Evolutionary conservation across 2,329 filamentous ascomycete species (phyloP).

Genomic region (Phyllosticta citribraziliensis): DNA sequence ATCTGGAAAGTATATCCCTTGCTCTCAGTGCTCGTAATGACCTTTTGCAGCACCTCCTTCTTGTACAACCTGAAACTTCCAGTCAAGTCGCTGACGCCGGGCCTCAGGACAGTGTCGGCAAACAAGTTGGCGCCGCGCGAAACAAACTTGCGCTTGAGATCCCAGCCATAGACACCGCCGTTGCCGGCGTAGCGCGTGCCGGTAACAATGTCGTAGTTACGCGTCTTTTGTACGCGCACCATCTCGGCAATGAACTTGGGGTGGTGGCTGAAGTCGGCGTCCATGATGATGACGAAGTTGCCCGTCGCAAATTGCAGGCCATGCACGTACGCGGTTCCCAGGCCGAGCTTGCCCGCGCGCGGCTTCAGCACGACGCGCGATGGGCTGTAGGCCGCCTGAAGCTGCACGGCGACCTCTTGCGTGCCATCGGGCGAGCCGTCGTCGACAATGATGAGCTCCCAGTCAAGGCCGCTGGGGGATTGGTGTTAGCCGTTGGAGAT

Average conservation of each 20-base stretch:
- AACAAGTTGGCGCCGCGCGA: constrained; percentile 87
- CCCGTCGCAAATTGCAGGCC: constrained; percentile 82
- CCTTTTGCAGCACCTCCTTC: constrained; percentile 77
- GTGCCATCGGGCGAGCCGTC: constrained; percentile 96
- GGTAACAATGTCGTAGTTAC: constrained; percentile 90
- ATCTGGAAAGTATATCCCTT: constrained; percentile 99
- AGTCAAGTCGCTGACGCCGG: constrained; percentile 90
- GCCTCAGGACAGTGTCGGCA: constrained; percentile 84
- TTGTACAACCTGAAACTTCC: constrained; percentile 94
- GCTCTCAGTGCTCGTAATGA: constrained; percentile 82
- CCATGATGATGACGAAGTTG: constrained; percentile 99
- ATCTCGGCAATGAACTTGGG: constrained; percentile 97
- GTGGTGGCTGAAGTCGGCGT: constrained; percentile 98
- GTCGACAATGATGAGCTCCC: constrained; percentile 97
- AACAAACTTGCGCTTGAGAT: constrained; percentile 69
- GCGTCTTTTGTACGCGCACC: constrained; percentile 69
- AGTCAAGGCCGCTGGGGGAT: constrained; percentile 70
- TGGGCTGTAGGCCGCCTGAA: constrained; percentile 70
- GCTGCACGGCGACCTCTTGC: constrained; percentile 79
- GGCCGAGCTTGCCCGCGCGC: constrained; percentile 89
- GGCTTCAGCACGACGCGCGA: constrained; percentile 74
- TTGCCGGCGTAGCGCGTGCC: constrained; percentile 87
- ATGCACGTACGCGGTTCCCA: constrained; percentile 93
- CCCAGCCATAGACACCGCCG: constrained; percentile 88
- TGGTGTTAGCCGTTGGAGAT: constrained; percentile 32